Percentiles rank a stretch among this genome's conserved stretches.
phyloP scores from a whole-genome alignment of 345 rosid species.

The Jatropha curcas region DNA sequence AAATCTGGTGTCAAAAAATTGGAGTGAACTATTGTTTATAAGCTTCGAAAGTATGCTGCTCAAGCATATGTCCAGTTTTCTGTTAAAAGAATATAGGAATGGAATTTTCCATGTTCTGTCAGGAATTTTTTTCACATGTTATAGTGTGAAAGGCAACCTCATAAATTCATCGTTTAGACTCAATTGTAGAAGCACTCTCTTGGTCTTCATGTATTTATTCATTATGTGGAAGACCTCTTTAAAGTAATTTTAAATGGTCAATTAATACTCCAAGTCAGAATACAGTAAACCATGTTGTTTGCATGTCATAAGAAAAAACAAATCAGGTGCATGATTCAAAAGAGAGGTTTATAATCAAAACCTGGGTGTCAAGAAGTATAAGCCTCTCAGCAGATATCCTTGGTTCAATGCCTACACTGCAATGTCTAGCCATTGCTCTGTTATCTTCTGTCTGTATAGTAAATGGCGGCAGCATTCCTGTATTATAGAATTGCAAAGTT shows the following conservation, averaged over 20 bases:
- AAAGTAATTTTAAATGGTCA: background rate
- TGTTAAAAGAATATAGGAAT: background rate
- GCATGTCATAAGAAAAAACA: background rate
- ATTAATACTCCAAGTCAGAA: background rate
- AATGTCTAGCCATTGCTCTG: constrained; percentile 66
- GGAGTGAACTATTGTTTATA: background rate
- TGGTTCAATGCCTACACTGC: constrained; percentile 73
- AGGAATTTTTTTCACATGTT: background rate
- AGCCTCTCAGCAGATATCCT: constrained; percentile 74
- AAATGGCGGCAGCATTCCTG: constrained; percentile 85
- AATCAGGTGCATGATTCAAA: background rate
- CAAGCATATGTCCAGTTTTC: background rate
- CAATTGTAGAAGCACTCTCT: background rate
- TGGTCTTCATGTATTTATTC: background rate
- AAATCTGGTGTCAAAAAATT: background rate
- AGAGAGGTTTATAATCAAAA: constrained; percentile 15
- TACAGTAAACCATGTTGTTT: background rate
- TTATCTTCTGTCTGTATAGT: constrained; percentile 61
- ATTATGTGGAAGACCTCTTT: background rate
- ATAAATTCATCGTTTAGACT: background rate
- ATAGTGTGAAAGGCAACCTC: background rate
- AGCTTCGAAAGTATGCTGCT: background rate
- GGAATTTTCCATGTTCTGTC: background rate
- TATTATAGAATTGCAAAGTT: constrained; percentile 8
- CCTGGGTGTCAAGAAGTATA: constrained; percentile 85